Evolutionary conservation across 1,139 yeast genomes (phyloP), one percentile per base, ranked within the genome.

Genomic region (Yamadazyma dendronema): DNA sequence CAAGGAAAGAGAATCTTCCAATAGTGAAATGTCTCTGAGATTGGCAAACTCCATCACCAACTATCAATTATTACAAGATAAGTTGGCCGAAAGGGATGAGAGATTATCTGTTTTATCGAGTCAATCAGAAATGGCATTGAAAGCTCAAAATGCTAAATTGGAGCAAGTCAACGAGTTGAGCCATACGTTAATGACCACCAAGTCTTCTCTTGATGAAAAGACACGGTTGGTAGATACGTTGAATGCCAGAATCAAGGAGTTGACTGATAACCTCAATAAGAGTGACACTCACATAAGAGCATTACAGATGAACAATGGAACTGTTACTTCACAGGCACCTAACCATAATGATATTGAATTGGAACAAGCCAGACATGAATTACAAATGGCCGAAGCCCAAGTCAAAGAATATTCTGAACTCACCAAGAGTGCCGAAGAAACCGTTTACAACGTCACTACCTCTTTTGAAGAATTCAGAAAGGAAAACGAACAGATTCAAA

Each of bases 61-160:
- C 26, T 66, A 81, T 36, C 86, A 84, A 49, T 49, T 54, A 1
- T 59, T 77, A 31, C 79, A 78, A 47, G 63, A 66, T 4, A 77
- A 71, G 41, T 62, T 84, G 28, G 69, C 66, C 9, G 72, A 72
- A 30, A 74, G 78, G 43, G 77, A 73, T 33, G 74, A 69, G 40
- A 74, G 74, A 40, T 62, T 77, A 25, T 64, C 63, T 28, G 66
- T 72, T 16, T 56, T 72, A 32, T 51, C 75, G 10, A 67, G 62
- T 36, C 79, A 79, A 41, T 72, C 79, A 25, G 84, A 78, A 37
- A 59, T 74, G 41, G 83, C 83, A 17, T 58, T 76, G 33, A 75
- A 73, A 42, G 79, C 85, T 33, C 84, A 80, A 50, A 87, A 84
- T 51, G 67, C 76, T 14, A 81, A 82, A 54, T 68, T 85, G 39